These are phyloP conservation scores for Rhodotorula diobovata DNA, from an alignment of 768 basidiomycete genomes.

Conservation along the genomic window DNA sequence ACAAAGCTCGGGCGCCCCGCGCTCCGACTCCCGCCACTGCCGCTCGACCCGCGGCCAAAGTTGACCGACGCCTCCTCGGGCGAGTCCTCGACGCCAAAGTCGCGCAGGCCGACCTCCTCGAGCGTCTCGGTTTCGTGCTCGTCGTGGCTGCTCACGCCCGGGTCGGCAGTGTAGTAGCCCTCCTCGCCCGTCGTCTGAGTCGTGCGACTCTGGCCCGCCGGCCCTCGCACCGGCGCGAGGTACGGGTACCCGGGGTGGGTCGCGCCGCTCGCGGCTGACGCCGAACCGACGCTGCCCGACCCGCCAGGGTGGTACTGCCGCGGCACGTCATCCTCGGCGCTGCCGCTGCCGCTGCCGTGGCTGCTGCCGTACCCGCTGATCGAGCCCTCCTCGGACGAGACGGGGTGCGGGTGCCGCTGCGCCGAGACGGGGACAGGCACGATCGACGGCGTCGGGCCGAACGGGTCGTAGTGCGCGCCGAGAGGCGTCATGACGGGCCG, in stretches of 20 bases:
- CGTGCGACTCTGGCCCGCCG: conserved; percentile 7
- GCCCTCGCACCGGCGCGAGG: no score
- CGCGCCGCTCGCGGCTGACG: no score
- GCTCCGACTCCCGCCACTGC: conserved; percentile 7
- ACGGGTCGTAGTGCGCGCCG: conserved; percentile 19
- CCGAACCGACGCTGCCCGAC: no score
- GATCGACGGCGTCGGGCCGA: conserved; percentile 13
- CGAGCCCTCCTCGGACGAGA: conserved; percentile 10
- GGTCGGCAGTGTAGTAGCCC: conserved; percentile 29
- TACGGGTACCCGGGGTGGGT: no score
- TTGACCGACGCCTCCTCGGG: conserved; percentile 15
- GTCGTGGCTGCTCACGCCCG: conserved; percentile 18
- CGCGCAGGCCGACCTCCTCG: conserved; percentile 3
- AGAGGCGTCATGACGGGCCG: conserved; percentile 24
- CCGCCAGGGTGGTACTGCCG: background rate
- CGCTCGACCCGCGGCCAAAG: conserved; percentile 27
- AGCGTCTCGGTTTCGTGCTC: conserved; percentile 15
- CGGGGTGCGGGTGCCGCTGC: conserved; percentile 1
- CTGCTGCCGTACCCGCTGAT: conserved; percentile 13
- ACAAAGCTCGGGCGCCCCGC: background rate
- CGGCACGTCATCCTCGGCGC: background rate
- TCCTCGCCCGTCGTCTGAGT: conserved; percentile 18
- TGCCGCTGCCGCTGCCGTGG: no score
- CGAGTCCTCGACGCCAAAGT: background rate
- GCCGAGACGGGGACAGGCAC: conserved; percentile 18